These are phyloP conservation scores for Colletotrichum destructivum DNA, from an alignment of 2,329 filamentous ascomycete genomes.

Conservation along the genomic window DNA sequence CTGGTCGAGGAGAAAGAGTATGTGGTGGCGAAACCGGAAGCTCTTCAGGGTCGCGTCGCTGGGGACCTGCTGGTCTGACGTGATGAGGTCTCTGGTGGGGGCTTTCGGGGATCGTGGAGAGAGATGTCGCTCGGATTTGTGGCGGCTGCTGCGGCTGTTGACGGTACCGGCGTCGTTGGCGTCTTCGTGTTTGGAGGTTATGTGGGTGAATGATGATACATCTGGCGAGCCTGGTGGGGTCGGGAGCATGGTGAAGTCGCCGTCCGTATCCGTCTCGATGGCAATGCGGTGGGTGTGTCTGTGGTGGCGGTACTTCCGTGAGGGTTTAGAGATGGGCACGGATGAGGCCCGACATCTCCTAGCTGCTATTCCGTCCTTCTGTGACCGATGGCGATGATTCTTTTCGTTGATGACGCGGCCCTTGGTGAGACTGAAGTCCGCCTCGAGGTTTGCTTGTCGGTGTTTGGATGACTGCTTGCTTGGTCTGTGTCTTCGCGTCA, in stretches of 20 bases:
- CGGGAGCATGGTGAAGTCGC: slow-evolving; percentile 32
- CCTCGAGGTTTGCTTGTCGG: neutral
- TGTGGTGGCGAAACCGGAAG: slow-evolving; percentile 27
- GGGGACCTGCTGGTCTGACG: neutral
- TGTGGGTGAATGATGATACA: neutral
- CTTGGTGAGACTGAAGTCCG: neutral
- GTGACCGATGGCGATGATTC: neutral
- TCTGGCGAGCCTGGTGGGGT: slow-evolving; percentile 14
- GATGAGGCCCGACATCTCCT: neutral
- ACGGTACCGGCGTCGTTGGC: neutral
- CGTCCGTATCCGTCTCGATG: slow-evolving; percentile 19
- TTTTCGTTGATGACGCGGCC: slow-evolving; percentile 1
- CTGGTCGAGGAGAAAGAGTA: slow-evolving; percentile 35
- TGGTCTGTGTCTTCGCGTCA: slow-evolving; percentile 23
- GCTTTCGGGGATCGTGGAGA: neutral
- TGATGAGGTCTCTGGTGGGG: neutral
- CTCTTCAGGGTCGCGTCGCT: slow-evolving; percentile 15
- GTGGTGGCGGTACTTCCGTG: slow-evolving; percentile 2
- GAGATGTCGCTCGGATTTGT: neutral
- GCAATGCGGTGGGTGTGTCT: neutral
- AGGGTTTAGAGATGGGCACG: neutral
- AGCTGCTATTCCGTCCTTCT: slow-evolving; percentile 1
- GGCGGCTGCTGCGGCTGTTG: neutral
- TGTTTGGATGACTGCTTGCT: slow-evolving; percentile 5
- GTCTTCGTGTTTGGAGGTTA: neutral